Evolutionary conservation across 2,329 filamentous ascomycete species (phyloP).

Genomic region (Fusarium chaquense): DNA sequence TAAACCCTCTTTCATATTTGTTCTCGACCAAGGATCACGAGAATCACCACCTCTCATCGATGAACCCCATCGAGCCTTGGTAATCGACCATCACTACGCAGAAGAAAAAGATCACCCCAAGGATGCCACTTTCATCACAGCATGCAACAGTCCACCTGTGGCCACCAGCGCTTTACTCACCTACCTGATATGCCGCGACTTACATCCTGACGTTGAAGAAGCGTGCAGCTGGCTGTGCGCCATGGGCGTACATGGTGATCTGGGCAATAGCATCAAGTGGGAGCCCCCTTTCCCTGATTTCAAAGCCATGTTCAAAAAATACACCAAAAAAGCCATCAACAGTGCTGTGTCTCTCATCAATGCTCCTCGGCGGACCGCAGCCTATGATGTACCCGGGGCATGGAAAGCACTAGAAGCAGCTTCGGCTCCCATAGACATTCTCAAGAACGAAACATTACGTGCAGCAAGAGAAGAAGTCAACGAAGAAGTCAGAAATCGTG

Average conservation of each 20-base stretch:
- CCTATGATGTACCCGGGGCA: slow-evolving; percentile 69
- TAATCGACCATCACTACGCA: slow-evolving; percentile 76
- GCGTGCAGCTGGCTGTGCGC: slow-evolving; percentile 71
- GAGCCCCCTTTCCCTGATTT: slow-evolving; percentile 75
- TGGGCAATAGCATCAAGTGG: slow-evolving; percentile 75
- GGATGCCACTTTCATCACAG: slow-evolving; percentile 67
- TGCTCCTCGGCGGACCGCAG: slow-evolving; percentile 71
- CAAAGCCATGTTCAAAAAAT: slow-evolving; percentile 67
- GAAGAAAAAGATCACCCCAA: slow-evolving; percentile 67
- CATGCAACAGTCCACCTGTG: slow-evolving; percentile 73
- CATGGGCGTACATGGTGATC: slow-evolving; percentile 74
- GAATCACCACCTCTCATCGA: slow-evolving; percentile 66
- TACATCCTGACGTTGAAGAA: slow-evolving; percentile 63
- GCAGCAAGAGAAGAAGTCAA: slow-evolving; percentile 69
- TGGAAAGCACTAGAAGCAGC: slow-evolving; percentile 70
- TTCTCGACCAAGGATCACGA: slow-evolving; percentile 74
- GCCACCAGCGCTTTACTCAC: slow-evolving; percentile 73
- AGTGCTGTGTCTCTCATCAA: slow-evolving; percentile 74
- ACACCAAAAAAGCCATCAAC: slow-evolving; percentile 72
- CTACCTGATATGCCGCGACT: slow-evolving; percentile 69
- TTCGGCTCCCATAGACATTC: slow-evolving; percentile 62
- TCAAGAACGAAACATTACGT: slow-evolving; percentile 61
- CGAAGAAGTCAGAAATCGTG: slow-evolving; percentile 70
- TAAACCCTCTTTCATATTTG: slow-evolving; percentile 68
- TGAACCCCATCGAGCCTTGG: slow-evolving; percentile 61